Percentiles rank a stretch among this genome's conserved stretches.
Evolutionary conservation across 208 protist genomes (phyloP).

Genomic region (Phytomonas sp.): DNA sequence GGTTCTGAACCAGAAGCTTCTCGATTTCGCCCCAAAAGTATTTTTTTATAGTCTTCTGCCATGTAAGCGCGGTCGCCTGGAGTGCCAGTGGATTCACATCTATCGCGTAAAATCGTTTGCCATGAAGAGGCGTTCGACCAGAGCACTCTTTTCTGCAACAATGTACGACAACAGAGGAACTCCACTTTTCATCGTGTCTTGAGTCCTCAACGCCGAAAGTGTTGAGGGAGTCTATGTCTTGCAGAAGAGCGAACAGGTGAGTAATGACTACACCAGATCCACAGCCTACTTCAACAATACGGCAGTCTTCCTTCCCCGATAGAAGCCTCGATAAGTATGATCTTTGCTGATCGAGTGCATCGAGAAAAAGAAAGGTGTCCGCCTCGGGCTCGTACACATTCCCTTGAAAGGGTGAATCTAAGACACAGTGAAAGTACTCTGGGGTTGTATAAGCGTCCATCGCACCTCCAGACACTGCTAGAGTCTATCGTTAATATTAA

Average conservation of each 20-base stretch:
- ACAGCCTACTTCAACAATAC: conserved; percentile 76
- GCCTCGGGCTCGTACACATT: conserved; percentile 87
- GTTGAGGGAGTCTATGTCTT: not conserved
- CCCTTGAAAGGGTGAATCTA: conserved; percentile 46
- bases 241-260: conserved; percentile 40
- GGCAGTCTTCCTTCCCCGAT: conserved; percentile 15
- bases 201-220: not conserved
- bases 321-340: conserved; percentile 22
- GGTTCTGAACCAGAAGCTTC: not conserved
- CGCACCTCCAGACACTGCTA: not conserved
- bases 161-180: not conserved
- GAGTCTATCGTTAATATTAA: not conserved
- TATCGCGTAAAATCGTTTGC: conserved; percentile 35
- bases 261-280: conserved; percentile 81
- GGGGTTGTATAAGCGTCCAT: conserved; percentile 39
- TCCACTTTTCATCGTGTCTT: not conserved
- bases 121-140: not conserved
- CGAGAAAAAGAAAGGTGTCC: conserved; percentile 83
- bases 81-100: conserved; percentile 82
- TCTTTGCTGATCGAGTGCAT: conserved; percentile 57
- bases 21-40: conserved; percentile 14
- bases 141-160: not conserved
- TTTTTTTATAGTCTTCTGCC: conserved; percentile 36
- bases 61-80: conserved; percentile 67
- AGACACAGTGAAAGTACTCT: conserved; percentile 82